A percentile compares a stretch with the other conserved stretches of the same genome.
Evolutionary conservation across 2,329 filamentous ascomycete genomes (phyloP).

Genomic region (Aspergillus pseudonomiae): DNA sequence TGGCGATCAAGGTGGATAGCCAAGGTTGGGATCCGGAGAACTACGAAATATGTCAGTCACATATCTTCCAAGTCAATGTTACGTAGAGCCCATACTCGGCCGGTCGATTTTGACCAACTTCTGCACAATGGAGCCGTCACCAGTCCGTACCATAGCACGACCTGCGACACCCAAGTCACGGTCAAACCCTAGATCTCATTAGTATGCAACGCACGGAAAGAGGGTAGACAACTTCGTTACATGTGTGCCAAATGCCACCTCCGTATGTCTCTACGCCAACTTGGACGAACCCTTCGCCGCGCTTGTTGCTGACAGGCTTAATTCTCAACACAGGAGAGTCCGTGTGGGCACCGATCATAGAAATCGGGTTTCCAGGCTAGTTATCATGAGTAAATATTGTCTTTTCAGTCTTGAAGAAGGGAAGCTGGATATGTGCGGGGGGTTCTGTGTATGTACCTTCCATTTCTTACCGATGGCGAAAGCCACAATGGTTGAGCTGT

Average conservation of each 20-base stretch:
- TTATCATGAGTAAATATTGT: conserved; percentile 2
- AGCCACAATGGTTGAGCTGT: conserved; percentile 87
- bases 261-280: conserved; percentile 97
- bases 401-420: background rate
- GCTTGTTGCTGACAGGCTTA: conserved; percentile 92
- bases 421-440: background rate
- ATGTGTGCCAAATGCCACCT: conserved; percentile 95
- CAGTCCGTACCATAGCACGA: conserved; percentile 76
- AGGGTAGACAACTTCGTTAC: conserved; percentile 35
- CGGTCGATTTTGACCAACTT: conserved; percentile 88
- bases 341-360: conserved; percentile 94
- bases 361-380: conserved; percentile 80
- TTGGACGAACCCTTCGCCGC: conserved; percentile 83
- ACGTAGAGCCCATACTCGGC: conserved; percentile 56
- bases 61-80: background rate
- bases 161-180: conserved; percentile 90
- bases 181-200: conserved; percentile 70
- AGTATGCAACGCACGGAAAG: conserved; percentile 9
- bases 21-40: conserved; percentile 88
- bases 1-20: conserved; percentile 92
- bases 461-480: conserved; percentile 90
- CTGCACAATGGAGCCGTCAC: conserved; percentile 74
- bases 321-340: conserved; percentile 90
- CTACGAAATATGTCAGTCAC: conserved; percentile 29
- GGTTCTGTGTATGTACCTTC: conserved; percentile 53